Evolutionary conservation across 2,329 filamentous ascomycete genomes (phyloP).

Genomic region (Aureobasidium vineae): DNA sequence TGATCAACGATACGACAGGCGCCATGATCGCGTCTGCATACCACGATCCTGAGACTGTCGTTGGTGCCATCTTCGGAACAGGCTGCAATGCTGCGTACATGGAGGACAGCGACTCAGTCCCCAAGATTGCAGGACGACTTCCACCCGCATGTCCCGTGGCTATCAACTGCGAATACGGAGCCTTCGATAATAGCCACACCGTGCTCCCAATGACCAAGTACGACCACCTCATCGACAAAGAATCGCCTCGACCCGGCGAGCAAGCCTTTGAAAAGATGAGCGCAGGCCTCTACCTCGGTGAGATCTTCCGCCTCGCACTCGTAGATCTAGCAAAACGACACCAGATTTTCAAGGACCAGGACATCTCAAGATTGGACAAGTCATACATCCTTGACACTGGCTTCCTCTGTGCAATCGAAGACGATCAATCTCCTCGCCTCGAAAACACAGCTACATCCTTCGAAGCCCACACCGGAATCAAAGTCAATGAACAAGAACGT

Average conservation of each 20-base stretch:
- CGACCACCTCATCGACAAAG: conserved; percentile 82
- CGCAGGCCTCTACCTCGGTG: conserved; percentile 88
- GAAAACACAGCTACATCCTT: conserved; percentile 33
- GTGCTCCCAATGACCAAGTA: conserved; percentile 85
- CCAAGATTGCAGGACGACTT: conserved; percentile 77
- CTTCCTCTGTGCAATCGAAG: conserved; percentile 85
- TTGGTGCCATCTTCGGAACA: conserved; percentile 91
- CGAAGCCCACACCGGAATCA: conserved; percentile 32
- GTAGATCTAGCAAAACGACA: conserved; percentile 76
- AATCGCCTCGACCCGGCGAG: conserved; percentile 88
- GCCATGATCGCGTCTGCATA: conserved; percentile 89
- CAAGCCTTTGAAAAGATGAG: conserved; percentile 99
- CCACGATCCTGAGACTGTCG: conserved; percentile 77
- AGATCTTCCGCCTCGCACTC: conserved; percentile 86
- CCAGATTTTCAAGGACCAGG: conserved; percentile 76
- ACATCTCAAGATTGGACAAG: conserved; percentile 72
- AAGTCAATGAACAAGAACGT: conserved; percentile 34
- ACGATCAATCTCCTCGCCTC: conserved; percentile 44
- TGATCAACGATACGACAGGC: conserved; percentile 93
- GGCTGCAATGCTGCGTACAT: conserved; percentile 95
- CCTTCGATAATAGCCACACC: conserved; percentile 91
- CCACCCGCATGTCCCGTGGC: conserved; percentile 80
- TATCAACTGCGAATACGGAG: conserved; percentile 98
- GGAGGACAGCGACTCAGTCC: conserved; percentile 77
- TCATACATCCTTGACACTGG: conserved; percentile 86